Evolutionary conservation across 1,284 basidiomycete species (phyloP), one percentile per base, ranked within the genome.

Genomic region (Cerrena zonata): DNA sequence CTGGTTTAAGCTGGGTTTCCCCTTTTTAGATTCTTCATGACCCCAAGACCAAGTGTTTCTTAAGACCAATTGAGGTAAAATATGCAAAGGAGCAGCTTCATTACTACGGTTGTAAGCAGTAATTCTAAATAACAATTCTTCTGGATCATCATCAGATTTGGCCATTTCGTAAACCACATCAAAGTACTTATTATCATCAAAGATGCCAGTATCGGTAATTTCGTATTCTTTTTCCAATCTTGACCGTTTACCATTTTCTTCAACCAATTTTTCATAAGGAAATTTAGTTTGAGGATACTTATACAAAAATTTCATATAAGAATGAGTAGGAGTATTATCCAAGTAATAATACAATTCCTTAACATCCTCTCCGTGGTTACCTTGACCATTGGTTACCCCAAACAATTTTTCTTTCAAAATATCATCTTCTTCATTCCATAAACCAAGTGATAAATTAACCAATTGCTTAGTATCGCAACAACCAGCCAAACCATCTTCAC

Each of bases 251-350:
- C 81, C 58, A 82, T 88, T 94, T 73, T 98, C 94, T 47, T 78
- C 73, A 15, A 94, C 88, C 48, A 99, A 82, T 58, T 96, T 80
- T 65, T 97, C 92, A 71, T 99, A 99, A 0, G 95, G 95, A 70
- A 82, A 99, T 41, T 79, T 76, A 57, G 82, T 76, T 69, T 99
- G 95, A 15, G 95, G 94, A 63, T 98, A 98, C 70, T 98, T 98
- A 83, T 97, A 97, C 53, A 97, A 74, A 70, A 89, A 95, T 71
- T 98, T 99, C 95, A 98, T 98, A 79, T 98, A 99, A 26, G 92
- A 95, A 67, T 99, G 95, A 1, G 94, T 97, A 19, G 95, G 95
- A 0, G 95, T 96, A 48, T 91, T 96, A 70, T 98, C 95, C 58
- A 99, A 82, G 69, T 99, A 98, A 68, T 94, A 99, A 70, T 98